Evolutionary conservation across 1,139 yeast genomes (phyloP).

Genomic region (Yamadazyma siamensis): DNA sequence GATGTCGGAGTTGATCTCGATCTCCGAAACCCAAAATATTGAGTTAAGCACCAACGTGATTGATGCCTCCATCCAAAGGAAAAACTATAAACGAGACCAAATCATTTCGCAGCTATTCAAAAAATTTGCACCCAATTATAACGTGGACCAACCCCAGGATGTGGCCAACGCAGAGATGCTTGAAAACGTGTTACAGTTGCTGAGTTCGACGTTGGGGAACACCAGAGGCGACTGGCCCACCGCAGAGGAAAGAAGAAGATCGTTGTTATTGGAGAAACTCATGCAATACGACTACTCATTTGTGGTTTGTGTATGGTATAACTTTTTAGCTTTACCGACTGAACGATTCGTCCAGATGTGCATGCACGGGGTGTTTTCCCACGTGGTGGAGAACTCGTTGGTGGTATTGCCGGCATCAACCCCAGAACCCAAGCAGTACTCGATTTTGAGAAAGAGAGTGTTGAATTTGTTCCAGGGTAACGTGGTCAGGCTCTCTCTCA

Average conservation of each 20-base stretch:
- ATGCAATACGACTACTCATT: constrained; percentile 64
- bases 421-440: constrained; percentile 43
- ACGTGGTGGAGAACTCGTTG: constrained; percentile 67
- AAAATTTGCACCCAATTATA: constrained; percentile 54
- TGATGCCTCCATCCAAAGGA: constrained; percentile 61
- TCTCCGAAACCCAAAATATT: constrained; percentile 52
- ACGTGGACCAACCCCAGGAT: constrained; percentile 22
- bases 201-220: constrained; percentile 73
- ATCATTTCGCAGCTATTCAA: constrained; percentile 57
- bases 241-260: constrained; percentile 80
- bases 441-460: constrained; percentile 61
- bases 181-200: constrained; percentile 63
- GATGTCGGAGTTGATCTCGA: constrained; percentile 55
- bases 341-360: constrained; percentile 69
- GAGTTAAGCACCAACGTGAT: constrained; percentile 68
- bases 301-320: constrained; percentile 55
- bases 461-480: constrained; percentile 59
- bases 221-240: constrained; percentile 90
- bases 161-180: constrained; percentile 43
- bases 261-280: constrained; percentile 69
- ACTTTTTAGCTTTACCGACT: constrained; percentile 56
- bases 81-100: constrained; percentile 62
- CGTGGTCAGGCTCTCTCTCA: constrained; percentile 64
- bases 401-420: constrained; percentile 26
- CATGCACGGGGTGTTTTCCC: constrained; percentile 84